A percentile compares a stretch with the other conserved stretches of the same genome.
Conservation (phyloP, 1,139 yeast genomes). For the Hanseniaspora sp. region DNA sequence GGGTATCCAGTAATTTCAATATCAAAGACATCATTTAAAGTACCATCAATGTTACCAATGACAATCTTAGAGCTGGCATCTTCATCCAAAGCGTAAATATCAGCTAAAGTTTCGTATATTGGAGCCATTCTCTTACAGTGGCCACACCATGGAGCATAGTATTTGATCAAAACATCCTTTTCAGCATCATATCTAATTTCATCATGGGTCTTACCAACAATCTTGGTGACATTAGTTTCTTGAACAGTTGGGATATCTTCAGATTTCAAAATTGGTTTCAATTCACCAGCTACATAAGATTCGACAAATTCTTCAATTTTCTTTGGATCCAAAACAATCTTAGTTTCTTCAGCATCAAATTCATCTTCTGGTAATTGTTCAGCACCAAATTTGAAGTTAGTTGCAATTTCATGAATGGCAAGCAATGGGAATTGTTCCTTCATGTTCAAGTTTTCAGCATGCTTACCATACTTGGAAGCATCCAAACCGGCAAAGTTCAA, state of each 20-base stretch:
- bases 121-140: slow-evolving; percentile 97
- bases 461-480: slow-evolving; percentile 71
- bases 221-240: slow-evolving; percentile 58
- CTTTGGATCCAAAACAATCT: slow-evolving; percentile 31
- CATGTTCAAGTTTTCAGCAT: slow-evolving; percentile 80
- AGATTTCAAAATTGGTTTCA: slow-evolving; percentile 67
- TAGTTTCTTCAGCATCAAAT: slow-evolving; percentile 19
- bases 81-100: slow-evolving; percentile 42
- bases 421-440: slow-evolving; percentile 81
- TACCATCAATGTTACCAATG: slow-evolving; percentile 82
- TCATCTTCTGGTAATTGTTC: slow-evolving; percentile 36
- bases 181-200: slow-evolving; percentile 52
- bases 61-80: slow-evolving; percentile 43
- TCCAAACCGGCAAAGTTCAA: slow-evolving; percentile 83
- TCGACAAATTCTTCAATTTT: slow-evolving; percentile 51
- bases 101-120: slow-evolving; percentile 76
- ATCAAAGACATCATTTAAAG: slow-evolving; percentile 67
- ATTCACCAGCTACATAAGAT: slow-evolving; percentile 51
- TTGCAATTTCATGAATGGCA: slow-evolving; percentile 63
- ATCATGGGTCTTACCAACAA: slow-evolving; percentile 79
- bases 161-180: slow-evolving; percentile 85
- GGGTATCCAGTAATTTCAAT: slow-evolving; percentile 85
- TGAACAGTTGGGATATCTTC: slow-evolving; percentile 78
- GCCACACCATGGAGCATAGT: slow-evolving; percentile 99
- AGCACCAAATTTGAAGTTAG: slow-evolving; percentile 67